These are phyloP conservation scores for Pseudozyma sp. DNA, from an alignment of 1,284 basidiomycete species.

Conservation along the genomic window DNA sequence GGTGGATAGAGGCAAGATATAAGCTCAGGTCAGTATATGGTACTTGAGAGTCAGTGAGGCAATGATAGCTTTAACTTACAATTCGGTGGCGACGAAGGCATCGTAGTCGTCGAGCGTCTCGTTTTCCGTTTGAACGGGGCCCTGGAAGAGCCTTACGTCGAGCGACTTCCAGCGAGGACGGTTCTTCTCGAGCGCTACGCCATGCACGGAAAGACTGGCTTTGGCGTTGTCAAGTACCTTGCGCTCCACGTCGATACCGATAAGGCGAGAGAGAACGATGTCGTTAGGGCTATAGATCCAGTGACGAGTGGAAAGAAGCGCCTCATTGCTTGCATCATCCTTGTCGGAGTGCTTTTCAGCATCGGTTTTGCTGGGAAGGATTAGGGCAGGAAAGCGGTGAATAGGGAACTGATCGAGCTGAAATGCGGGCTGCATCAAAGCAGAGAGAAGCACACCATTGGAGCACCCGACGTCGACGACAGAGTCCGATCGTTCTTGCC, in stretches of 20 bases:
- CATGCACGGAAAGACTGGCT: constrained; percentile 45
- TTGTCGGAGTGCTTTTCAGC: background rate
- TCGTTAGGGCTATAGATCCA: constrained; percentile 53
- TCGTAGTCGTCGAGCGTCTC: constrained; percentile 79
- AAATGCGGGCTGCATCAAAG: constrained; percentile 50
- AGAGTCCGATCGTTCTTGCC: constrained; percentile 43
- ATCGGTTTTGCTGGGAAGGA: constrained; percentile 8
- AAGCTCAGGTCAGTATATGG: background rate
- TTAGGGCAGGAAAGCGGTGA: constrained; percentile 47
- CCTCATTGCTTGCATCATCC: constrained; percentile 16
- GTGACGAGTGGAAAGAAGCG: constrained; percentile 35
- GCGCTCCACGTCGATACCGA: constrained; percentile 53
- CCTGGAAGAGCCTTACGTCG: constrained; percentile 71
- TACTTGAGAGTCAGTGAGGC: background rate
- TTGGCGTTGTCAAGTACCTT: constrained; percentile 51
- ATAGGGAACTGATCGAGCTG: constrained; percentile 53
- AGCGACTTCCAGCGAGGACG: constrained; percentile 51
- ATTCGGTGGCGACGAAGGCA: constrained; percentile 86
- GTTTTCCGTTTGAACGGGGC: constrained; percentile 82
- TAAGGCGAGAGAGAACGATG: constrained; percentile 42
- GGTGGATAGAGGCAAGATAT: constrained; percentile 7
- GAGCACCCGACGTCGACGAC: constrained; percentile 55
- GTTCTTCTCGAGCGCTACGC: constrained; percentile 44
- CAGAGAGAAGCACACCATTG: constrained; percentile 48
- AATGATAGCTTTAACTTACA: constrained; percentile 73